These are phyloP conservation scores for Camelina hispida DNA, from an alignment of 345 rosid genomes.

Conservation along the genomic window DNA sequence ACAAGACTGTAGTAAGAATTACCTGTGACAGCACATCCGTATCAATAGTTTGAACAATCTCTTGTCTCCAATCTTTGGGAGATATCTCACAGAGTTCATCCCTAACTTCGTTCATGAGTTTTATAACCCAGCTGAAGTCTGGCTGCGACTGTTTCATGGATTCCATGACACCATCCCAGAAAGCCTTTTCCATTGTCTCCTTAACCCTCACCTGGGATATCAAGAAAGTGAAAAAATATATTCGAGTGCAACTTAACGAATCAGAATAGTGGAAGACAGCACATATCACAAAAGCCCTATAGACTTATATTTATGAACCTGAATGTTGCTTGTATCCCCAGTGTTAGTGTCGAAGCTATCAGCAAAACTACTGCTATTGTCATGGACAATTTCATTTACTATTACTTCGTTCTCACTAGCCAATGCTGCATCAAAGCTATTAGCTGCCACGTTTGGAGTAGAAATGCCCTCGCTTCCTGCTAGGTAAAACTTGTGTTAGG, in stretches of 20 bases:
- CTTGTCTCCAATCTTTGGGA: constrained; percentile 82
- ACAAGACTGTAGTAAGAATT: neutral
- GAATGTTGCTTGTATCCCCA: constrained; percentile 55
- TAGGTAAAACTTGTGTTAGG: constrained; percentile 21
- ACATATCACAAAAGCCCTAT: neutral
- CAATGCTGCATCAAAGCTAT: constrained; percentile 43
- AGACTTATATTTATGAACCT: constrained; percentile 54
- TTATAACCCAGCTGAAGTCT: constrained; percentile 65
- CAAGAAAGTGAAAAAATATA: neutral
- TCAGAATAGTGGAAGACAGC: constrained; percentile 1
- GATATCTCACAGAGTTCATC: constrained; percentile 89
- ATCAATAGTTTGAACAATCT: constrained; percentile 74
- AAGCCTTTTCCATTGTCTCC: constrained; percentile 83
- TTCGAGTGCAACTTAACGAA: neutral
- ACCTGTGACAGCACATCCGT: constrained; percentile 80
- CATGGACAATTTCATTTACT: constrained; percentile 82
- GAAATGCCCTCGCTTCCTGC: constrained; percentile 32
- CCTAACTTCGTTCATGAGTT: constrained; percentile 86
- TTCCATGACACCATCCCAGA: constrained; percentile 87
- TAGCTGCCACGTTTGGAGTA: constrained; percentile 30
- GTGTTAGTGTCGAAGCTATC: constrained; percentile 48
- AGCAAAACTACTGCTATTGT: constrained; percentile 49
- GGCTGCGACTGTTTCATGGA: constrained; percentile 67
- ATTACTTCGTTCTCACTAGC: constrained; percentile 80
- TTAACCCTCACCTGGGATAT: constrained; percentile 63